Conservation (phyloP, 2,329 filamentous ascomycete species). For the Didymella exigua region DNA sequence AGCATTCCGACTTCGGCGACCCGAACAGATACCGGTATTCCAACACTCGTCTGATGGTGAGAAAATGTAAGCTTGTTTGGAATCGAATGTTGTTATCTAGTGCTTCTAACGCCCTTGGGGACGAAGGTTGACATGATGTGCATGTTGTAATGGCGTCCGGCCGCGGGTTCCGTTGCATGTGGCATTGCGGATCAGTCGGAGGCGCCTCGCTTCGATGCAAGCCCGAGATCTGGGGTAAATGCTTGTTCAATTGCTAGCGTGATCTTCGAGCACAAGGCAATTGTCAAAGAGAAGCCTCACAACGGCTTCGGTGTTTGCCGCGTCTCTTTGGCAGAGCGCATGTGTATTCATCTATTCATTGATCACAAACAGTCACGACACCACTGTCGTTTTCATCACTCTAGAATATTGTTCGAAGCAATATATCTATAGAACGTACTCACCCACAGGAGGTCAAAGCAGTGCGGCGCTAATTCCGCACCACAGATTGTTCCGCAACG, state of each 20-base stretch:
- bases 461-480: background rate
- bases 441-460: background rate
- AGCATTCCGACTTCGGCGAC: background rate
- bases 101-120: background rate
- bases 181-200: background rate
- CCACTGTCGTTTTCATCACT: background rate
- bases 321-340: background rate
- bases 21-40: background rate
- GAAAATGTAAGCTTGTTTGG: background rate
- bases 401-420: too few relatives aligned
- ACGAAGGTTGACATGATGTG: background rate
- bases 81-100: background rate
- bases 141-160: background rate
- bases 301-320: background rate
- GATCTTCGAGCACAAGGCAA: background rate
- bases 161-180: conserved; percentile 1
- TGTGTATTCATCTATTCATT: background rate
- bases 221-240: background rate
- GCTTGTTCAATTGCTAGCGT: background rate
- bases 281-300: background rate
- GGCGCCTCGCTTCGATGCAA: background rate
- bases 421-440: too few relatives aligned
- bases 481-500: background rate
- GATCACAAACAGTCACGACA: background rate
- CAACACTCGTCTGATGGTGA: background rate